These are phyloP conservation scores for Onygenales sp. DNA, from an alignment of 2,329 filamentous ascomycete species.

Conservation along the genomic window DNA sequence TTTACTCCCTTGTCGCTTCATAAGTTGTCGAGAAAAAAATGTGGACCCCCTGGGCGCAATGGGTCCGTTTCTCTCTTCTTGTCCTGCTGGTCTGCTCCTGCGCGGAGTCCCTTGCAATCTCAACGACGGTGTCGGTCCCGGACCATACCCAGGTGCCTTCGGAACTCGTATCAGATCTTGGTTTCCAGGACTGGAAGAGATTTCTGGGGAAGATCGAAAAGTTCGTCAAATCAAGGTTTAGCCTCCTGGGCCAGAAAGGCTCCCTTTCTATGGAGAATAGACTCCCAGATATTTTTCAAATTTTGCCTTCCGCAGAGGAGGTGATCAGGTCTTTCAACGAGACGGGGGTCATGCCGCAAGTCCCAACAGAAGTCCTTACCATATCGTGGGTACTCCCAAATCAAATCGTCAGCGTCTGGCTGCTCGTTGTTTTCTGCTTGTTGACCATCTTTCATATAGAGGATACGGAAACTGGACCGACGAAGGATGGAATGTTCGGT, in stretches of 20 bases:
- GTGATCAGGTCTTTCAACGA: not conserved
- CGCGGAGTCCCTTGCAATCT: not conserved
- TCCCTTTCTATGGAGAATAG: not conserved
- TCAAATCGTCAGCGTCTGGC: not conserved
- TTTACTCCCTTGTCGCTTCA: not conserved
- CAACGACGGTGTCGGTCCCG: not conserved
- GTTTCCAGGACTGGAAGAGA: not conserved
- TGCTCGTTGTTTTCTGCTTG: not conserved
- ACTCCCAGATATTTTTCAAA: not conserved
- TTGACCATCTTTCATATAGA: not conserved
- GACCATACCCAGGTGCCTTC: not conserved
- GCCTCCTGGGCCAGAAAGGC: not conserved
- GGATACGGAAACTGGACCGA: slow-evolving; percentile 67
- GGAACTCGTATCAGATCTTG: not conserved
- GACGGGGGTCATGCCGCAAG: not conserved
- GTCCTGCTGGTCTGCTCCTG: not conserved
- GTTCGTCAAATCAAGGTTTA: not conserved
- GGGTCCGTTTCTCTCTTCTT: not conserved
- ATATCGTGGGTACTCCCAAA: slow-evolving; percentile 6
- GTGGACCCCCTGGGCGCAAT: not conserved
- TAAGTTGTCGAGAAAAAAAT: not conserved
- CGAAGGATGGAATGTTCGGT: slow-evolving; percentile 65
- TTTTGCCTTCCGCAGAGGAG: slow-evolving; percentile 6
- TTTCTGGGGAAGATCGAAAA: not conserved
- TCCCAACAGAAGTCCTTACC: slow-evolving; percentile 4